phyloP scores from a whole-genome alignment of 495 filamentous ascomycete species.

The Talaromyces nanjingensis region DNA sequence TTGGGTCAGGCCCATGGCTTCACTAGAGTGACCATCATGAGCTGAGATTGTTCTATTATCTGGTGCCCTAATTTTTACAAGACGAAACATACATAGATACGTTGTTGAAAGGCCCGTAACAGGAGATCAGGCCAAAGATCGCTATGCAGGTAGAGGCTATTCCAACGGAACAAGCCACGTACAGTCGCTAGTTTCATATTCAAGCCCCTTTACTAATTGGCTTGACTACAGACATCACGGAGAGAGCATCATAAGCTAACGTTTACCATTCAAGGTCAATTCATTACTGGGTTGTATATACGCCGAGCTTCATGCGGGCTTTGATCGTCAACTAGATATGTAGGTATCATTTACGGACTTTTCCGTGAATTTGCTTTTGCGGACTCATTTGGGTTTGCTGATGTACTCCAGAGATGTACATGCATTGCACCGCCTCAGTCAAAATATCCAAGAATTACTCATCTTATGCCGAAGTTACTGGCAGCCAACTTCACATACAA shows the following conservation, averaged over 20 bases:
- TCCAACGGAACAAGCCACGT: background rate
- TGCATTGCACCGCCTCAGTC: background rate
- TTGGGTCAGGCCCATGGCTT: too few relatives aligned
- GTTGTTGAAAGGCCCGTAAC: background rate
- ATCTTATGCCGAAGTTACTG: background rate
- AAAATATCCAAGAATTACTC: background rate
- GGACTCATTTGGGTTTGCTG: background rate
- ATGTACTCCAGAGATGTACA: background rate
- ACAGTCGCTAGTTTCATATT: background rate
- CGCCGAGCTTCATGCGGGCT: background rate
- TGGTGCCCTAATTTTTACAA: background rate
- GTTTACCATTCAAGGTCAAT: background rate
- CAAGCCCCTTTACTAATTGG: background rate
- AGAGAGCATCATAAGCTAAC: background rate
- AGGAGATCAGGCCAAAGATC: background rate
- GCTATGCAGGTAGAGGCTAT: background rate
- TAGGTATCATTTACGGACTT: background rate
- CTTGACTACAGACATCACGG: background rate
- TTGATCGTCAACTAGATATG: background rate
- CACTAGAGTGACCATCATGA: background rate
- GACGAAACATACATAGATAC: background rate
- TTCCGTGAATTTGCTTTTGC: background rate
- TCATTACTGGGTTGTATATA: background rate
- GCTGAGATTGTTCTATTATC: background rate
- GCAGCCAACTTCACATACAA: background rate